Conservation (phyloP, 164 flowering plant genomes). For the Saururus chinensis region DNA sequence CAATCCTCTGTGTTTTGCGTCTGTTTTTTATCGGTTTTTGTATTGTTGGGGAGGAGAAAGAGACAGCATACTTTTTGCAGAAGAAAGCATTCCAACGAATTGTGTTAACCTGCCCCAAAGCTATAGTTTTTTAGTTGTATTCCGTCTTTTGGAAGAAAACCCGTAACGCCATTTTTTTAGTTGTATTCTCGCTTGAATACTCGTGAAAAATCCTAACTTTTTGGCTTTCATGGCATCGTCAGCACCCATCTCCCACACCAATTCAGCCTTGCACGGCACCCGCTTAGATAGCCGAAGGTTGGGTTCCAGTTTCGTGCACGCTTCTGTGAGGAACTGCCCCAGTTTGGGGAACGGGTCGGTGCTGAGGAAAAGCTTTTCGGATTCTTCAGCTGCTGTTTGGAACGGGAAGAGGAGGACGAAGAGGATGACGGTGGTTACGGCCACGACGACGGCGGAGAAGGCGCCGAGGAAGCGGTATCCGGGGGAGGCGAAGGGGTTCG, state of each 20-base stretch:
- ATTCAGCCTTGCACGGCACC: slow-evolving; percentile 5
- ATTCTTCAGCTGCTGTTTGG: too few species aligned
- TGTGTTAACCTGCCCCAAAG: too few species aligned
- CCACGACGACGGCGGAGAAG: slow-evolving; percentile 52
- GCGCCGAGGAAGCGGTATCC: slow-evolving; percentile 51
- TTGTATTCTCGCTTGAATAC: not conserved
- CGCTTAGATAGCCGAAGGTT: slow-evolving; percentile 2
- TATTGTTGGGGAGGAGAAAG: too few species aligned
- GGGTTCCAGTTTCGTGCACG: not conserved
- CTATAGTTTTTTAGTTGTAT: not conserved
- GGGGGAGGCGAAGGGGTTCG: slow-evolving; percentile 81
- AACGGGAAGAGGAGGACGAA: slow-evolving; percentile 47
- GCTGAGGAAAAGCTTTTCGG: slow-evolving; percentile 49
- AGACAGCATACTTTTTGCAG: too few species aligned
- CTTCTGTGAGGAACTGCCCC: slow-evolving; percentile 3
- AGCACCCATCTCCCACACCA: slow-evolving; percentile 10
- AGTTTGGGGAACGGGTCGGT: slow-evolving; percentile 17
- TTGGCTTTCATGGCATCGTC: slow-evolving; percentile 9
- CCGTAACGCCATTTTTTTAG: not conserved
- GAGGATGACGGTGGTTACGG: slow-evolving; percentile 10
- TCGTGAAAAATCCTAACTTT: too few species aligned
- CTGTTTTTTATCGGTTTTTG: too few species aligned
- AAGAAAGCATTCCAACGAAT: too few species aligned
- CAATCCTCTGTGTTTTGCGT: too few species aligned
- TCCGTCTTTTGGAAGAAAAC: not conserved